Percentiles rank a stretch among this genome's conserved stretches.
phyloP scores from a whole-genome alignment of 208 protist genomes.

The Crithidia acanthocephali region DNA sequence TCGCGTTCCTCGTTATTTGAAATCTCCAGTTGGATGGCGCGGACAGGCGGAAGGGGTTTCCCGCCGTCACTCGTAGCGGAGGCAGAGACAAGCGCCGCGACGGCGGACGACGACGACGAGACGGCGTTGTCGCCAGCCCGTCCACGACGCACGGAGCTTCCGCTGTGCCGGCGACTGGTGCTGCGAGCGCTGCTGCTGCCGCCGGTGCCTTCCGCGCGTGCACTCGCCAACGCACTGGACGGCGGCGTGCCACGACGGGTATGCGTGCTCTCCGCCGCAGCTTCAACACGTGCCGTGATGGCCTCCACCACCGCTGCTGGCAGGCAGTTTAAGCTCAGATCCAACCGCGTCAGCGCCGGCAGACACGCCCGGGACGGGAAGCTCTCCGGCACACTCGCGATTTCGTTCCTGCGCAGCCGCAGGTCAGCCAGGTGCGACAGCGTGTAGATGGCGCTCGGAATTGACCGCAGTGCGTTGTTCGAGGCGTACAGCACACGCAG shows the following conservation, averaged over 20 bases:
- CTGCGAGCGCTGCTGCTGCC: background rate
- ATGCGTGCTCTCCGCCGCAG: background rate
- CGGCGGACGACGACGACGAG: background rate
- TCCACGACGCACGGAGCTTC: background rate
- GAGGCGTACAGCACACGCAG: conserved; percentile 59
- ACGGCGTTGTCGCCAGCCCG: background rate
- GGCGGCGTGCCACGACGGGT: background rate
- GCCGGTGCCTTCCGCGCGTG: too few relatives aligned
- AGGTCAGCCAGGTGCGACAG: conserved; percentile 54
- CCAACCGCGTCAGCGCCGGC: conserved; percentile 20
- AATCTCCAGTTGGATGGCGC: too few relatives aligned
- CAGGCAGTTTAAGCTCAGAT: conserved; percentile 37
- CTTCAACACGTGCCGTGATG: conserved; percentile 11
- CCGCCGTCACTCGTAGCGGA: too few relatives aligned
- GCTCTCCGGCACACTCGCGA: conserved; percentile 26
- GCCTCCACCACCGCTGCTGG: conserved; percentile 6
- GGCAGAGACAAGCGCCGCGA: background rate
- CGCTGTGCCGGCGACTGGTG: background rate
- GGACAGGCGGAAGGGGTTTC: too few relatives aligned
- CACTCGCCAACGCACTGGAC: too few relatives aligned
- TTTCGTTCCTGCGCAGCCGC: conserved; percentile 29
- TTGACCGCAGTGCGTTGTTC: conserved; percentile 39
- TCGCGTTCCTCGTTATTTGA: too few relatives aligned
- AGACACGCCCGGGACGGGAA: conserved; percentile 25
- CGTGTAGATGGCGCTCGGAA: conserved; percentile 30